Percentiles rank a stretch among this genome's conserved stretches.
Evolutionary conservation across 108 stramenopile genomes (phyloP).

Genomic region (Pelagomonas calceolata): DNA sequence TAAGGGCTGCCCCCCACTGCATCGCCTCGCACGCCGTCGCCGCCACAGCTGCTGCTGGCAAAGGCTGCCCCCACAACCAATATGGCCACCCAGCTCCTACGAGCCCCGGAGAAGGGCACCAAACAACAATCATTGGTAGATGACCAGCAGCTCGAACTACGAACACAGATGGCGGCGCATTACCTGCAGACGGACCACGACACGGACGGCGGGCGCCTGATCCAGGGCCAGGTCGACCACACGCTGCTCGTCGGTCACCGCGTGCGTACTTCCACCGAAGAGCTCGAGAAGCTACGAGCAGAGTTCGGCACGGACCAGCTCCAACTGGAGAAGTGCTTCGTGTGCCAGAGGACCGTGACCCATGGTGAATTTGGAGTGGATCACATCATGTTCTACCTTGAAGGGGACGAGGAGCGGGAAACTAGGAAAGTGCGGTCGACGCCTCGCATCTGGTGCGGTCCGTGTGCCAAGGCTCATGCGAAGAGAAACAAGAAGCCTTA

Average conservation of each 20-base stretch:
- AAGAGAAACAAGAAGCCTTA: not conserved
- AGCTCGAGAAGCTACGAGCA: not conserved
- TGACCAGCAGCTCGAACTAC: too few species aligned
- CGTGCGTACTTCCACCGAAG: not conserved
- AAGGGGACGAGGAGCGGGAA: not conserved
- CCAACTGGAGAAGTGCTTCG: not conserved
- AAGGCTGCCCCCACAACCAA: too few species aligned
- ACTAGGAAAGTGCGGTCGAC: not conserved
- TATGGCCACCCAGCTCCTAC: too few species aligned
- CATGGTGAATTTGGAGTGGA: not conserved
- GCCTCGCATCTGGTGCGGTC: not conserved
- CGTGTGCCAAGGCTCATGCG: not conserved
- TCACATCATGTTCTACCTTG: not conserved
- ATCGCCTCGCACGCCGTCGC: too few species aligned
- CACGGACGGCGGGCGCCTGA: not conserved
- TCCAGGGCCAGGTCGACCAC: constrained; percentile 1
- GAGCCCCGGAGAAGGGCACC: too few species aligned
- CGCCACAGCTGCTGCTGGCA: too few species aligned
- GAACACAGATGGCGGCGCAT: too few species aligned
- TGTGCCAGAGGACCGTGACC: not conserved
- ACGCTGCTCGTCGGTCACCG: not conserved
- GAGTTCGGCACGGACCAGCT: not conserved
- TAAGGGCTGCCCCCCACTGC: too few species aligned
- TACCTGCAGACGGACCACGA: too few species aligned
- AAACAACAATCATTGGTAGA: too few species aligned